Evolutionary conservation across 352 stramenopile species (phyloP).

Genomic region (Phytophthora fragariaefolia): DNA sequence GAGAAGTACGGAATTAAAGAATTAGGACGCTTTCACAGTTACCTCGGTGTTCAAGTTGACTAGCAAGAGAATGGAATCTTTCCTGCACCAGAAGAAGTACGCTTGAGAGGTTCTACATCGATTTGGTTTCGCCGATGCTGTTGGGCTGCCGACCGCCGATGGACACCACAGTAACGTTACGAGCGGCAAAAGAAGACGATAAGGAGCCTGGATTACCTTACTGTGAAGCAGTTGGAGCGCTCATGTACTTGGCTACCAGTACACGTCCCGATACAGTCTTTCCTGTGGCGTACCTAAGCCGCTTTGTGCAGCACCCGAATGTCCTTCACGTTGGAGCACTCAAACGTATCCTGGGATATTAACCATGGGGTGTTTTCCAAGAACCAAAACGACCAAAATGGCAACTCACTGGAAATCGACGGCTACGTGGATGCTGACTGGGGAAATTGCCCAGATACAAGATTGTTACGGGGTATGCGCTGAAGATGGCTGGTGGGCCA

Average conservation of each 20-base stretch:
- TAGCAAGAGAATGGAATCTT: background rate
- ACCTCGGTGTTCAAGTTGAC: background rate
- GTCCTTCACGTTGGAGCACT: background rate
- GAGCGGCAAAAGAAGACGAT: background rate
- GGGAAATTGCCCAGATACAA: background rate
- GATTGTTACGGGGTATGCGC: background rate
- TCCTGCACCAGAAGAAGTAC: background rate
- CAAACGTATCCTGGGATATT: background rate
- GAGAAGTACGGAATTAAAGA: background rate
- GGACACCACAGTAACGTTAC: background rate
- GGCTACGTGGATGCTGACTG: background rate
- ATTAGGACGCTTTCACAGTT: background rate
- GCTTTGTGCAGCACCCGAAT: background rate
- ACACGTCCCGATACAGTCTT: background rate
- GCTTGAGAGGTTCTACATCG: background rate
- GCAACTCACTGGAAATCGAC: background rate
- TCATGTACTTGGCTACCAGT: background rate
- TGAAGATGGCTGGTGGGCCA: background rate
- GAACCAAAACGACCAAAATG: background rate
- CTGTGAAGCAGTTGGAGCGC: background rate
- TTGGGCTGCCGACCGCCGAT: background rate
- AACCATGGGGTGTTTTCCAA: background rate
- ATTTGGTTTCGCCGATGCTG: background rate
- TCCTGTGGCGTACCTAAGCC: background rate
- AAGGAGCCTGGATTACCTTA: background rate